Conservation (phyloP, 2,329 filamentous ascomycete genomes). For the Botrytis paeoniae region DNA sequence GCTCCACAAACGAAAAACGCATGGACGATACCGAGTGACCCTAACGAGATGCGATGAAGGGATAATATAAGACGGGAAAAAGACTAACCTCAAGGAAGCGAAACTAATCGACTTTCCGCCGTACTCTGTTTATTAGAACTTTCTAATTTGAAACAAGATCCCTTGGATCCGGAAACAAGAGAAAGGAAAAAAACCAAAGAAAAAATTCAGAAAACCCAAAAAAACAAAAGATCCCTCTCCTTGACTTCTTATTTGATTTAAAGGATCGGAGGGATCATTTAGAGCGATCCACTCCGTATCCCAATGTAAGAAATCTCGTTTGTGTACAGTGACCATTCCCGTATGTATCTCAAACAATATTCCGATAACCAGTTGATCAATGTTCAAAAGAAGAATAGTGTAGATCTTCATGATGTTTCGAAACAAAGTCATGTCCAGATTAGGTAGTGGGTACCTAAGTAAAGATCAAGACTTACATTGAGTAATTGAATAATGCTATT, state of each 20-base stretch:
- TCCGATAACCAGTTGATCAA: background rate
- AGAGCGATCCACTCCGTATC: background rate
- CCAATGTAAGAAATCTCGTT: background rate
- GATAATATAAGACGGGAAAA: background rate
- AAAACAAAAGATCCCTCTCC: background rate
- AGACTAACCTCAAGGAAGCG: background rate
- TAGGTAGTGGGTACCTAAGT: background rate
- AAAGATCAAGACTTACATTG: background rate
- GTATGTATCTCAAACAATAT: background rate
- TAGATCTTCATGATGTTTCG: background rate
- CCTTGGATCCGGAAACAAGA: background rate
- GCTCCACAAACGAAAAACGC: conserved; percentile 1
- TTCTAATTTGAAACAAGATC: background rate
- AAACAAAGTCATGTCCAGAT: background rate
- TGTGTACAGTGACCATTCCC: background rate
- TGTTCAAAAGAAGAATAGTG: background rate
- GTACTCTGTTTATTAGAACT: background rate
- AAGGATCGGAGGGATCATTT: background rate
- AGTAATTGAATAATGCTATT: background rate
- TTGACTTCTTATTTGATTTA: background rate
- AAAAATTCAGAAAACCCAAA: background rate
- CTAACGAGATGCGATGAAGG: conserved; percentile 7
- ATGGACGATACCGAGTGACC: background rate
- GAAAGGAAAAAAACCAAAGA: background rate
- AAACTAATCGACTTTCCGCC: background rate